Evolutionary conservation across 805 yeast species (phyloP), one percentile per base, ranked within the genome.

Genomic region (Tetrapisispora phaffii): DNA sequence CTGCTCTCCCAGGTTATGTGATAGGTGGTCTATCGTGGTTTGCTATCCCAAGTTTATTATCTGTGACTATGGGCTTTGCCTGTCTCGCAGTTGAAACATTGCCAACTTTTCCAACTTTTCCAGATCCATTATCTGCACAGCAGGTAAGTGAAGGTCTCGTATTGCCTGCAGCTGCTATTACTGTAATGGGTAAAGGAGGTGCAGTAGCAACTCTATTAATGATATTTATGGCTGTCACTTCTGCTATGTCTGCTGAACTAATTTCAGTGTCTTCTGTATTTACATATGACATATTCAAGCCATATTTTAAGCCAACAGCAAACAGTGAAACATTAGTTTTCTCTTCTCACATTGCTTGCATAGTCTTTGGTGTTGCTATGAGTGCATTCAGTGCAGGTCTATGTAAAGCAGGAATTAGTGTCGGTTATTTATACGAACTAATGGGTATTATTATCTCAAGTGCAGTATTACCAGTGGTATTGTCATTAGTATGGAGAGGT

Each of bases 11-110:
- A 7, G 96, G 95, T 20, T 88, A 88, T 63, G 79, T 85, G 22
- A 66, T 85, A 47, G 96, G 96, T 47, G 96, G 96, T 24, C 63
- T 88, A 38, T 83, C 90, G 0, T 88, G 96, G 96, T 82, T 85
- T 60, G 89, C 95, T 7, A 81, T 88, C 52, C 96, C 96, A 39
- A 82, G 81, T 71, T 73, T 85, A 46, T 74, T 79, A 42, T 84
- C 95, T 15, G 80, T 90, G 2, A 83, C 94, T 7, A 74, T 86
- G 83, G 96, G 96, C 12, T 68, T 87, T n/a, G 86, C 89, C 19
- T 85, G 85, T 44, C 66, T 85, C 46, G 82, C 86, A 19, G 70
- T 87, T 43, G 90, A 86, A 66, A 63, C 69, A 42, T 71, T 77
- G 28, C 82, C 87, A 22, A 57, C 72, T 3, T 86, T 88, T 79